A percentile compares a stretch with the other conserved stretches of the same genome.
These are phyloP conservation scores for Cubamyces sp. DNA, from an alignment of 768 basidiomycete species.

Conservation along the genomic window DNA sequence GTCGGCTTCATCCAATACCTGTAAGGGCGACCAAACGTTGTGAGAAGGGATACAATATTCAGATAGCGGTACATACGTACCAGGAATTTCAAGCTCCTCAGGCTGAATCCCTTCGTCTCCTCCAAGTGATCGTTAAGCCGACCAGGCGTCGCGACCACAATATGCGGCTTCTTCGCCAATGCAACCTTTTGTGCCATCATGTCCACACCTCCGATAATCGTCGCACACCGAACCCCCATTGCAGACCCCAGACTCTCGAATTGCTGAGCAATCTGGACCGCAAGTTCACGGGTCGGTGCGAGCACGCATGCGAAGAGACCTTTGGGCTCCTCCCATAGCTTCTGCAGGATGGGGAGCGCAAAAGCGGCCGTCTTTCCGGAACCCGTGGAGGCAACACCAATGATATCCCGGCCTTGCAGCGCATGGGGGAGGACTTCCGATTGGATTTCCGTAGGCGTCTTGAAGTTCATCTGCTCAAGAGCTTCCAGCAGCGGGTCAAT, in stretches of 20 bases:
- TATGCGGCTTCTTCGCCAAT: slow-evolving; percentile 91
- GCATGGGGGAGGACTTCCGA: slow-evolving; percentile 83
- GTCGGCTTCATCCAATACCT: slow-evolving; percentile 99
- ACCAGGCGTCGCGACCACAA: slow-evolving; percentile 95
- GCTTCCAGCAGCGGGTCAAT: slow-evolving; percentile 90
- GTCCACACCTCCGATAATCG: slow-evolving; percentile 96
- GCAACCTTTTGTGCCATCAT: slow-evolving; percentile 89
- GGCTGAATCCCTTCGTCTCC: slow-evolving; percentile 94
- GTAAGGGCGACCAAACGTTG: background rate
- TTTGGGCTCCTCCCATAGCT: slow-evolving; percentile 94
- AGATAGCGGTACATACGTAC: slow-evolving; percentile 49
- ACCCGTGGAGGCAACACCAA: slow-evolving; percentile 97
- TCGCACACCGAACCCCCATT: slow-evolving; percentile 90
- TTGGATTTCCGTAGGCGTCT: slow-evolving; percentile 90
- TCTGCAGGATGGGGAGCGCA: slow-evolving; percentile 93
- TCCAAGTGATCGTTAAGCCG: slow-evolving; percentile 92
- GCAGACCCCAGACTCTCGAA: slow-evolving; percentile 90
- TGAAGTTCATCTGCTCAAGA: slow-evolving; percentile 80
- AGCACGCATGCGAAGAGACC: slow-evolving; percentile 92
- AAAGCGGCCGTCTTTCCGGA: slow-evolving; percentile 99
- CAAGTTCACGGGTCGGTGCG: slow-evolving; percentile 97
- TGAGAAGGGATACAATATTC: background rate
- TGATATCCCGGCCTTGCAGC: slow-evolving; percentile 90
- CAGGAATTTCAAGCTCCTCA: slow-evolving; percentile 84
- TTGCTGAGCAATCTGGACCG: slow-evolving; percentile 97